These are phyloP conservation scores for Sphagnum fallax DNA, from an alignment of 228 moss, liverwort and hornwort species.

Conservation along the genomic window DNA sequence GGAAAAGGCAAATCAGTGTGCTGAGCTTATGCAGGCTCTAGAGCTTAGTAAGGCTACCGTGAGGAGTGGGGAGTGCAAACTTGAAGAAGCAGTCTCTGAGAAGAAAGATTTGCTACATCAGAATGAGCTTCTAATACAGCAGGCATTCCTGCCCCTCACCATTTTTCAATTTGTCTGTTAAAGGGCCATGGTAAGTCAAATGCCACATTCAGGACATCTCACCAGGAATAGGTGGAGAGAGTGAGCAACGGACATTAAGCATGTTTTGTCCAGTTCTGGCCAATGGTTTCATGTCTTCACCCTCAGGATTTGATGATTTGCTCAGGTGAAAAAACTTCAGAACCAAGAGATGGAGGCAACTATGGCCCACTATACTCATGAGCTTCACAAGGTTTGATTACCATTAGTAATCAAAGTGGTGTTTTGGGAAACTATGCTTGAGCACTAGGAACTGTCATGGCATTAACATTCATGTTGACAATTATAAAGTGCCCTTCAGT, in stretches of 20 bases:
- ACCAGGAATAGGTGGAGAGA: too few species aligned
- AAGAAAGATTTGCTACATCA: slow-evolving; percentile 29
- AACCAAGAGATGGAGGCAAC: slow-evolving; percentile 45
- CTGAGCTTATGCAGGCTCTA: slow-evolving; percentile 42
- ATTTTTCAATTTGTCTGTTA: too few species aligned
- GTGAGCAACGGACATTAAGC: too few species aligned
- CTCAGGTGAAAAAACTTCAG: slow-evolving; percentile 36
- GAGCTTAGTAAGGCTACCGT: slow-evolving; percentile 29
- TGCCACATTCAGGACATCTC: too few species aligned
- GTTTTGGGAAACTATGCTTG: not conserved
- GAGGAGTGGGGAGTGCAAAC: slow-evolving; percentile 32
- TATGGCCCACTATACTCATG: slow-evolving; percentile 48
- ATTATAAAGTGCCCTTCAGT: too few species aligned
- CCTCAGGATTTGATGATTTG: too few species aligned
- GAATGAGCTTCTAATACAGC: slow-evolving; percentile 44
- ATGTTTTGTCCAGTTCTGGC: too few species aligned
- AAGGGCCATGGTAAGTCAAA: too few species aligned
- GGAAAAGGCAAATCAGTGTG: slow-evolving; percentile 36
- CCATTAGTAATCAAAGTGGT: not conserved
- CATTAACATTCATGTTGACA: too few species aligned
- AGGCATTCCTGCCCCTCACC: slow-evolving; percentile 10
- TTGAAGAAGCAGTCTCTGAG: slow-evolving; percentile 28
- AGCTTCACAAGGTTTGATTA: slow-evolving; percentile 20
- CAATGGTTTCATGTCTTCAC: too few species aligned
- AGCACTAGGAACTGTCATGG: too few species aligned